These are phyloP conservation scores for Noccaea bulbosa DNA, from an alignment of 345 rosid genomes.

Conservation along the genomic window DNA sequence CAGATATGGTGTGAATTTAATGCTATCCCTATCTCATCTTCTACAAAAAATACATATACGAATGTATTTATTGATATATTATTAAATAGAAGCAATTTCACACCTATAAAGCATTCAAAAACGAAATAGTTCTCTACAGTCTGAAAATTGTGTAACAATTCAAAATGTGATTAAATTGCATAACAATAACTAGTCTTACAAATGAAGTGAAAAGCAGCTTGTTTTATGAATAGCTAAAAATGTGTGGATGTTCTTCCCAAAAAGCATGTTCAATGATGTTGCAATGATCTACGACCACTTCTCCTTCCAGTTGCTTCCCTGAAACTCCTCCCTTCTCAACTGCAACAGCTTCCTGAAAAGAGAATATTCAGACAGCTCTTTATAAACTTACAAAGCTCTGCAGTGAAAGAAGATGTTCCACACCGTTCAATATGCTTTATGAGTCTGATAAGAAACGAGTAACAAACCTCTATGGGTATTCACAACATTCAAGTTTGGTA, in stretches of 20 bases:
- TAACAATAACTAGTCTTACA: slow-evolving; percentile 6
- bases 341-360: slow-evolving; percentile 29
- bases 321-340: slow-evolving; percentile 38
- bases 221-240: slow-evolving; percentile 44
- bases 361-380: slow-evolving; percentile 35
- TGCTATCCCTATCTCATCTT: slow-evolving; percentile 20
- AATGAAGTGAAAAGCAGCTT: slow-evolving; percentile 13
- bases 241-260: slow-evolving; percentile 62
- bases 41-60: neutral
- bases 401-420: neutral
- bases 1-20: slow-evolving; percentile 41
- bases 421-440: neutral
- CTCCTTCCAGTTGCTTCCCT: slow-evolving; percentile 31
- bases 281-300: slow-evolving; percentile 53
- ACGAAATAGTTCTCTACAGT: neutral
- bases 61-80: neutral
- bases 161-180: neutral
- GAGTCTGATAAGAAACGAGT: slow-evolving; percentile 8
- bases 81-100: neutral
- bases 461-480: neutral
- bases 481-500: neutral
- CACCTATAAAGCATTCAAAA: neutral
- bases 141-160: neutral
- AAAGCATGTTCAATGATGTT: slow-evolving; percentile 68
- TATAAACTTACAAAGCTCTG: slow-evolving; percentile 16